phyloP scores from a whole-genome alignment of 2,329 filamentous ascomycete species.

The Talaromyces marneffei region DNA sequence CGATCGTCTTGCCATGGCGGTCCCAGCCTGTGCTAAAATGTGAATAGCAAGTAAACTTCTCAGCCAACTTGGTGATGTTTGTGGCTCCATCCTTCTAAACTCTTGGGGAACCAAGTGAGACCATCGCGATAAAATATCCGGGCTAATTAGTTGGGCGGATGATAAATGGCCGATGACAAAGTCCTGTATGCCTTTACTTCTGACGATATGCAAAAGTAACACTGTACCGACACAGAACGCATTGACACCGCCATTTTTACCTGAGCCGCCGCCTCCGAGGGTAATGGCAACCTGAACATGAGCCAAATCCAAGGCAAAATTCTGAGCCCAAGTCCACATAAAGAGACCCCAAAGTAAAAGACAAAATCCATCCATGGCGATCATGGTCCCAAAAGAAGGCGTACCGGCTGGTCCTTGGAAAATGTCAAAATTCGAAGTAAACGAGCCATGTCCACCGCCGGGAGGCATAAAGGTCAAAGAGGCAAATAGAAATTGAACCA shows the following conservation, averaged over 20 bases:
- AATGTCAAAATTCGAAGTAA: constrained; percentile 80
- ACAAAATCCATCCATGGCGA: constrained; percentile 77
- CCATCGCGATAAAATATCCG: constrained; percentile 39
- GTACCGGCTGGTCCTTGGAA: constrained; percentile 82
- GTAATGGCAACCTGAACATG: constrained; percentile 92
- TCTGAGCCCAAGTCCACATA: constrained; percentile 79
- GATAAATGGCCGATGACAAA: constrained; percentile 45
- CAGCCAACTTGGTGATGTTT: constrained; percentile 41
- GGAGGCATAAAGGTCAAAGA: constrained; percentile 88
- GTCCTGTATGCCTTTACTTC: constrained; percentile 44
- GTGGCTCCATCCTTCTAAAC: constrained; percentile 38
- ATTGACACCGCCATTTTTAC: constrained; percentile 44
- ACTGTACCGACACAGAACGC: constrained; percentile 42
- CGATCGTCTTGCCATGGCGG: constrained; percentile 43
- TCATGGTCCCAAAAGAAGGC: constrained; percentile 76
- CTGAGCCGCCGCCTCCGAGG: constrained; percentile 66
- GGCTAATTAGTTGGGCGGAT: constrained; percentile 40
- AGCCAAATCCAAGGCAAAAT: constrained; percentile 80
- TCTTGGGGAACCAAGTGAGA: constrained; percentile 40
- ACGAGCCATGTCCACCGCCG: constrained; percentile 62
- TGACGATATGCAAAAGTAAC: constrained; percentile 41
- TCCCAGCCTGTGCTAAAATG: constrained; percentile 45
- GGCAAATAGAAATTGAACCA: constrained; percentile 88
- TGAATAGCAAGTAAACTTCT: constrained; percentile 45
- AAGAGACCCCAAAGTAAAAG: constrained; percentile 75